Base-by-base conservation (phyloP, 805 yeast species). In the Metschnikowia lunata region DNA sequence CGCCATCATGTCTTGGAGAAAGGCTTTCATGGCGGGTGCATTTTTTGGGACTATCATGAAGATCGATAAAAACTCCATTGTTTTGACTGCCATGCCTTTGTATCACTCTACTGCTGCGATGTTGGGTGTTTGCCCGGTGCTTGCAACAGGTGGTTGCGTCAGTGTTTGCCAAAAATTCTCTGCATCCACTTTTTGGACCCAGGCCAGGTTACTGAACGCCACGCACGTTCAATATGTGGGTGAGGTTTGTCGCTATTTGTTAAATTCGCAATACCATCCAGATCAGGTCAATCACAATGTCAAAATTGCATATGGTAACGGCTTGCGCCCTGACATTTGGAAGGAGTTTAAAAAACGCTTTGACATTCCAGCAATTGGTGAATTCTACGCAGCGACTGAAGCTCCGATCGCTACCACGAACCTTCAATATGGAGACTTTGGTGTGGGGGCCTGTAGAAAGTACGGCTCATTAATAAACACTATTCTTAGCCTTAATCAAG, bases 61-160 rank as follows among this genome's bases (percentile, higher is more conserved):
- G 47, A 71, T 88, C 52, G 62, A 68, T n/a, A 49, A 62, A 6
- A 60, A 68, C 4, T 79, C 85, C 12, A 77, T 74, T 10, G 82
- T 88, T 8, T 85, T 85, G 67, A 87, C 96, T 0, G 87, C 96
- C 1, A 90, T 90, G 98, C 98, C 98, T 1, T 69, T 91, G 48
- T 90, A 91, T 60, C 98, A 90, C 63, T 88, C 96, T 1, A 90
- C 97, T 0, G 97, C 97, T 4, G 85, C 96, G 0, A 75, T 88
- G 64, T 66, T 90, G 43, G 97, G 97, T 10, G 79, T 84, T 6
- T 73, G 90, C 57, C 89, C 95, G 1, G 71, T 83, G 0, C 54
- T 75, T 28, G 58, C 64, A 5, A 69, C 66, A 35, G 96, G 96
- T 39, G 93, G 85, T 0, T 79, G 89, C 51, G 78, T 85, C 38